Conservation (phyloP, 1,284 basidiomycete species). For the Naganishia cerealis region DNA sequence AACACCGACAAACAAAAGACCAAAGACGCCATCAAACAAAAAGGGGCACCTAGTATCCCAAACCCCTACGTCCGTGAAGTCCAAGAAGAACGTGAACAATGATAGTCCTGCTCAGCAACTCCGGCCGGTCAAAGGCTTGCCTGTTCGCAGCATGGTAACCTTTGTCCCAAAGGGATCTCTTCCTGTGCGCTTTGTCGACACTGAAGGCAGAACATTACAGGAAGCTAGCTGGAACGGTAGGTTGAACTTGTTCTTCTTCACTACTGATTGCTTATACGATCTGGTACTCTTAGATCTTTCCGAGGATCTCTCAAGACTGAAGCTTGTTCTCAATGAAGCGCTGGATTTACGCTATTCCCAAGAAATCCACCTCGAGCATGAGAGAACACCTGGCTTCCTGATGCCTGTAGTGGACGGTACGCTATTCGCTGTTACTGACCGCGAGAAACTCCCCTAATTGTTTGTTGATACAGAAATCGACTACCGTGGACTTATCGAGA, state of each 20-base stretch:
- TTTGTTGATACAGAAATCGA: conserved; percentile 9
- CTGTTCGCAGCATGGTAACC: not conserved
- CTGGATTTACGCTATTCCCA: conserved; percentile 22
- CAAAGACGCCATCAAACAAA: not conserved
- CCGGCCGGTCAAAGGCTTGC: conserved; percentile 10
- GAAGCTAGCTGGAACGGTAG: conserved; percentile 1
- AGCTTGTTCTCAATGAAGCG: conserved; percentile 19
- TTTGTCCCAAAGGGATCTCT: not conserved
- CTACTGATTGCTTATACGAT: not conserved
- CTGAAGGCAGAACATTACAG: not conserved
- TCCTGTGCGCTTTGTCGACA: conserved; percentile 6
- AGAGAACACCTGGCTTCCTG: conserved; percentile 13
- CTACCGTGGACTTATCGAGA: conserved; percentile 18
- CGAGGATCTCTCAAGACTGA: conserved; percentile 7
- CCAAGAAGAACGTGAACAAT: not conserved
- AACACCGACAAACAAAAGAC: not conserved
- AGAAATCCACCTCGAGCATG: conserved; percentile 24
- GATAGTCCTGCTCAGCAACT: not conserved
- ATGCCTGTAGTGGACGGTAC: conserved; percentile 23
- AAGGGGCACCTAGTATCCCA: not conserved
- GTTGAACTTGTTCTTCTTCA: not conserved
- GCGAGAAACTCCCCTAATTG: not conserved
- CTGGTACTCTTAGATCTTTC: not conserved
- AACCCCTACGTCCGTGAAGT: not conserved
- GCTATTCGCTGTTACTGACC: not conserved